phyloP scores from a whole-genome alignment of 768 basidiomycete species.

The Tremella yokohamensis region DNA sequence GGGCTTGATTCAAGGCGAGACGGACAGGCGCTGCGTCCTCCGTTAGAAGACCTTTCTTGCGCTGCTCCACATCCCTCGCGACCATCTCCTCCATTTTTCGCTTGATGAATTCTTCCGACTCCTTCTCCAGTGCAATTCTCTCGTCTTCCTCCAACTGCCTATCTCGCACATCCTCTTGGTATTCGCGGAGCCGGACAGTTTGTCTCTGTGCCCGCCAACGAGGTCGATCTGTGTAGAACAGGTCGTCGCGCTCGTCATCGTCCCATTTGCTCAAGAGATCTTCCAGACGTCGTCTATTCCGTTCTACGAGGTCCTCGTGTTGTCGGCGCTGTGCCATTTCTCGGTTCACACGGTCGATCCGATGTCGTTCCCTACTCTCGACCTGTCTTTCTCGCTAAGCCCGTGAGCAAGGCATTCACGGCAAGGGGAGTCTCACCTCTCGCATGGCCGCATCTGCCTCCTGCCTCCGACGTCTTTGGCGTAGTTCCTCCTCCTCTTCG shows the following conservation, averaged over 20 bases:
- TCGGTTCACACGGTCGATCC: conserved; percentile 57
- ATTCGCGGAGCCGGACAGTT: conserved; percentile 69
- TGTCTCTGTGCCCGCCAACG: conserved; percentile 80
- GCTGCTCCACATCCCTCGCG: conserved; percentile 81
- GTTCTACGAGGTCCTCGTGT: conserved; percentile 36
- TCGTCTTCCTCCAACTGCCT: conserved; percentile 78
- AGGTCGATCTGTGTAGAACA: conserved; percentile 83
- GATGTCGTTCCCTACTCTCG: conserved; percentile 78
- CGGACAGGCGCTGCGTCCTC: conserved; percentile 90
- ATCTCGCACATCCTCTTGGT: conserved; percentile 73
- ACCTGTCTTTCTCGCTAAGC: conserved; percentile 85
- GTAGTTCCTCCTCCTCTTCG: conserved; percentile 78
- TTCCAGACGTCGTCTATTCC: conserved; percentile 17
- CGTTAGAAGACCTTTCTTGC: conserved; percentile 80
- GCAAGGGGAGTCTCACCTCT: conserved; percentile 59
- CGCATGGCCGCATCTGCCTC: conserved; percentile 82
- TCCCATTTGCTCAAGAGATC: conserved; percentile 70
- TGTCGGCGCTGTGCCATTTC: conserved; percentile 42
- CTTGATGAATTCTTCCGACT: conserved; percentile 90
- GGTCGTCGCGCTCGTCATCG: conserved; percentile 89
- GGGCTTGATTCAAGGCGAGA: conserved; percentile 61
- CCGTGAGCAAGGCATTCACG: conserved; percentile 2
- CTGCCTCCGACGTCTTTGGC: conserved; percentile 68
- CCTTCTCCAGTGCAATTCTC: conserved; percentile 76
- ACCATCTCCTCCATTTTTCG: conserved; percentile 96